A percentile compares a stretch with the other conserved stretches of the same genome.
Evolutionary conservation across 805 yeast species (phyloP).

Genomic region (Candida sithepensis): DNA sequence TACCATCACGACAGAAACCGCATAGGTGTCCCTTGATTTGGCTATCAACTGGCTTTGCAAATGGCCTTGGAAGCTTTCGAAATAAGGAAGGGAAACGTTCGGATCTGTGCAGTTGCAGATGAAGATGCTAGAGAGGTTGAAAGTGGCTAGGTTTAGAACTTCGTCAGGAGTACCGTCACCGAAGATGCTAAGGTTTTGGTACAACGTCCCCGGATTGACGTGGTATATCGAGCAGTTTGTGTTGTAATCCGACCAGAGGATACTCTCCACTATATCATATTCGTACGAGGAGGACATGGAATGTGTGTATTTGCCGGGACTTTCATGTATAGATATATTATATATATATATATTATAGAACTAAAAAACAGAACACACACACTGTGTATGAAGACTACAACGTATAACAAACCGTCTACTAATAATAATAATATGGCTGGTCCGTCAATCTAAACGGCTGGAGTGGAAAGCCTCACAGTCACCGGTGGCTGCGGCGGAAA

Average conservation of each 20-base stretch:
- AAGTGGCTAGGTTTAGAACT: background rate
- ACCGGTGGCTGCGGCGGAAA: too few relatives aligned
- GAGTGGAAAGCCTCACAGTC: too few relatives aligned
- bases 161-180: background rate
- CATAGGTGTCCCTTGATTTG: constrained; percentile 31
- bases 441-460: too few relatives aligned
- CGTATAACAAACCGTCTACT: too few relatives aligned
- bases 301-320: too few relatives aligned
- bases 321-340: too few relatives aligned
- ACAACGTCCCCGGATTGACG: constrained; percentile 10
- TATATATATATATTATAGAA: too few relatives aligned
- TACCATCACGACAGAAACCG: constrained; percentile 38
- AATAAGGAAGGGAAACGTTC: background rate
- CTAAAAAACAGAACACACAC: too few relatives aligned
- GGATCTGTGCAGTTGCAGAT: background rate
- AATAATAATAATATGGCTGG: too few relatives aligned
- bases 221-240: constrained; percentile 6
- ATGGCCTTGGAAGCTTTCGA: background rate
- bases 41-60: background rate
- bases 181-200: background rate
- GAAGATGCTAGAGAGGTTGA: background rate
- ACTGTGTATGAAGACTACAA: too few relatives aligned
- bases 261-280: background rate
- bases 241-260: background rate
- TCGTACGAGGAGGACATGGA: background rate